These are phyloP conservation scores for Dictyostelium brefeldianum DNA, from an alignment of 78 protist species.

Conservation along the genomic window DNA sequence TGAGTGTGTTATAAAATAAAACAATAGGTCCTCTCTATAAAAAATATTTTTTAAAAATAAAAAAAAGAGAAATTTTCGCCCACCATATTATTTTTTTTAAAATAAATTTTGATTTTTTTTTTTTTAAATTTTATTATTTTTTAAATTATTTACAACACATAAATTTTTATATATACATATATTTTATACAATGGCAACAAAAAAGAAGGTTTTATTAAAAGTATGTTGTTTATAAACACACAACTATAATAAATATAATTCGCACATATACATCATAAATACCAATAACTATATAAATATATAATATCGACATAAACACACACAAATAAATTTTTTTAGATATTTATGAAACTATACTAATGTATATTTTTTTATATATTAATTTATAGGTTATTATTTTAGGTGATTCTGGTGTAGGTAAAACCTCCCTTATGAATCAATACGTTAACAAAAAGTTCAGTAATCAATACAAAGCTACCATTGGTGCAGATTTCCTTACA, in stretches of 20 bases:
- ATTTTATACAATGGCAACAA: constrained; percentile 74
- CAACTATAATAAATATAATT: not conserved
- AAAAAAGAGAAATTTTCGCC: too few relatives aligned
- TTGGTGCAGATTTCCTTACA: constrained; percentile 99
- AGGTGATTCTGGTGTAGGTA: constrained; percentile 97
- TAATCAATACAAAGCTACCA: constrained; percentile 99
- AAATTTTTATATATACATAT: not conserved
- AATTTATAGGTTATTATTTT: constrained; percentile 91
- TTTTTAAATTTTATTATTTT: too few relatives aligned
- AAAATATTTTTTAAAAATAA: too few relatives aligned
- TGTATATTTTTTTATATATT: not conserved
- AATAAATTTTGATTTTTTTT: too few relatives aligned
- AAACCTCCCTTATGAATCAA: constrained; percentile 98
- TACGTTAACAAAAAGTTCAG: constrained; percentile 98
- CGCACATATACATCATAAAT: too few relatives aligned
- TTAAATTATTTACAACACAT: too few relatives aligned
- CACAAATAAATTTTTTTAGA: too few relatives aligned
- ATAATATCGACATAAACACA: not conserved
- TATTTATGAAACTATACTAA: not conserved
- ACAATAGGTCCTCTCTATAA: too few relatives aligned
- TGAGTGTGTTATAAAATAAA: too few relatives aligned
- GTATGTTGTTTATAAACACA: not conserved
- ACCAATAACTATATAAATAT: too few relatives aligned
- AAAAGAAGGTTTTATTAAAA: constrained; percentile 92
- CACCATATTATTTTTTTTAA: too few relatives aligned